phyloP scores from a whole-genome alignment of 2,329 filamentous ascomycete species.

The Didymella glomerata region DNA sequence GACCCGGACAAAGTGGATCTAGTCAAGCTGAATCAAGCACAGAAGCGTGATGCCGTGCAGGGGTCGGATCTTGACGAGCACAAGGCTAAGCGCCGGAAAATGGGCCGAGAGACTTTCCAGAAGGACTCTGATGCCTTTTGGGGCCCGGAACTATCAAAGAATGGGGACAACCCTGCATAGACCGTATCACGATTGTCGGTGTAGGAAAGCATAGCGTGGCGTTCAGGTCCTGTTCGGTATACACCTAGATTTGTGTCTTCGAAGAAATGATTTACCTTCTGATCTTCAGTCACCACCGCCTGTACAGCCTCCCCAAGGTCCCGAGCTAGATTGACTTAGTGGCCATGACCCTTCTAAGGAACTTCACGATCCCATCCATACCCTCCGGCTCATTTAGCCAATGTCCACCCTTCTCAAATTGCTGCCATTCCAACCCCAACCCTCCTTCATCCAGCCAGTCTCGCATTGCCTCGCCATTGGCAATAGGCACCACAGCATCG shows the following conservation, averaged over 20 bases:
- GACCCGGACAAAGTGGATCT: constrained; percentile 79
- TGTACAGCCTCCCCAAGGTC: too few species aligned
- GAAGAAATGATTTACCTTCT: neutral
- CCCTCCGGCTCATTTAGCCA: constrained; percentile 61
- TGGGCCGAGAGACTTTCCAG: constrained; percentile 54
- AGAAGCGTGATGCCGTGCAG: constrained; percentile 57
- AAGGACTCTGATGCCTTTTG: constrained; percentile 59
- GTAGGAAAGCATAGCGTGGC: constrained; percentile 17
- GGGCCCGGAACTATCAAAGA: constrained; percentile 43
- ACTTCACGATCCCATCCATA: constrained; percentile 55
- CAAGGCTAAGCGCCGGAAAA: constrained; percentile 56
- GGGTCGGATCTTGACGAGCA: constrained; percentile 51
- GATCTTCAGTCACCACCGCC: too few species aligned
- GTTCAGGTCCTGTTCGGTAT: constrained; percentile 10
- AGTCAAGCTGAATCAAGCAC: constrained; percentile 71
- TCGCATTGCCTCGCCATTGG: constrained; percentile 48
- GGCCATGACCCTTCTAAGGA: constrained; percentile 15
- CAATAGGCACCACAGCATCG: constrained; percentile 54
- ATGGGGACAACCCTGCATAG: constrained; percentile 11
- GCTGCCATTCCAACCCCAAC: constrained; percentile 49
- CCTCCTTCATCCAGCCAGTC: constrained; percentile 50
- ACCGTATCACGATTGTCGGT: neutral
- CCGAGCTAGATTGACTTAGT: neutral
- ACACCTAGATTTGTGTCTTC: neutral
- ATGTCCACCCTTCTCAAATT: constrained; percentile 53